phyloP scores from a whole-genome alignment of 345 rosid species.

The Lenwebbia sp. region DNA sequence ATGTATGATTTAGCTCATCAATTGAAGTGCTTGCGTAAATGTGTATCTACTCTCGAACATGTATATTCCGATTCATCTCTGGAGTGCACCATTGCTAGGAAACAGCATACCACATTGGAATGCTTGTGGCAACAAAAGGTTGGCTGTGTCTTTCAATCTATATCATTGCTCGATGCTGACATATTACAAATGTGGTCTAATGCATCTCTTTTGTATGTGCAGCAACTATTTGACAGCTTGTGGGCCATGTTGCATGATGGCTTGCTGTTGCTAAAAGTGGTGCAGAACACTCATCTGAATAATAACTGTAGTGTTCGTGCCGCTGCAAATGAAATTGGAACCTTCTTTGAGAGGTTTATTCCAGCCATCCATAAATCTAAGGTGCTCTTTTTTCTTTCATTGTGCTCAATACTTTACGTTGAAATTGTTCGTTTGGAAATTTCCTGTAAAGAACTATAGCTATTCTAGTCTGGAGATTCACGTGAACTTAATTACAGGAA shows the following conservation, averaged over 20 bases:
- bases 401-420: background rate
- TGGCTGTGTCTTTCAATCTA: conserved; percentile 1
- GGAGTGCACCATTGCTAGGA: conserved; percentile 32
- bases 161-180: background rate
- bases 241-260: conserved; percentile 44
- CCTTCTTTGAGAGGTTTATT: conserved; percentile 42
- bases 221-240: conserved; percentile 71
- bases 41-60: conserved; percentile 25
- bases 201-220: conserved; percentile 4
- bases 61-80: conserved; percentile 20
- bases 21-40: conserved; percentile 32
- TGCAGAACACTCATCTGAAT: conserved; percentile 40
- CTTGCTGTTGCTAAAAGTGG: conserved; percentile 43
- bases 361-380: conserved; percentile 49
- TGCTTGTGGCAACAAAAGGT: conserved; percentile 91
- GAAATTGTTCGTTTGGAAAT: too few relatives aligned
- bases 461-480: background rate
- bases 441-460: background rate
- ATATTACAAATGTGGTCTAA: background rate
- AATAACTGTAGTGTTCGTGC: conserved; percentile 49
- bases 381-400: conserved; percentile 26
- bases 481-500: conserved; percentile 40
- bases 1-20: conserved; percentile 45
- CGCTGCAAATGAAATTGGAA: conserved; percentile 29
- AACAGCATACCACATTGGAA: conserved; percentile 35